Conservation (phyloP, 148 eudicot species). For the Camellia lanceoleosa region DNA sequence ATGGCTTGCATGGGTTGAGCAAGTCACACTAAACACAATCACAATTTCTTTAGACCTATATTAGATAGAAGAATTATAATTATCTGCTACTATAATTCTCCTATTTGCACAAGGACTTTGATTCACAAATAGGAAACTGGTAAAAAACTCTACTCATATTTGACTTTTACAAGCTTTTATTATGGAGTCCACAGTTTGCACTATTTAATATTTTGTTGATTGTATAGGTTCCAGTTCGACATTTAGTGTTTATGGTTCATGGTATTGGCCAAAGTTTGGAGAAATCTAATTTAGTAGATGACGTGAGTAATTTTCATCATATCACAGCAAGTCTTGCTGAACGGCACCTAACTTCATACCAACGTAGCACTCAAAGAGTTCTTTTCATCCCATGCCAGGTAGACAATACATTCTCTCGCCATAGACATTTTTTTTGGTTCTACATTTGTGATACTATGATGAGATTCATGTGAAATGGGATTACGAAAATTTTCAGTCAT, state of each 20-base stretch:
- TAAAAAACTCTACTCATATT: not conserved
- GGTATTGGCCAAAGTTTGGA: slow-evolving; percentile 99
- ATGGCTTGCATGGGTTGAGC: too few relatives aligned
- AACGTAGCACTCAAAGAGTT: slow-evolving; percentile 74
- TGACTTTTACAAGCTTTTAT: not conserved
- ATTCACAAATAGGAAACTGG: too few relatives aligned
- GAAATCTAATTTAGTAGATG: slow-evolving; percentile 92
- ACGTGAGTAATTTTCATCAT: slow-evolving; percentile 74
- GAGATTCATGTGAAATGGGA: not conserved
- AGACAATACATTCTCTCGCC: slow-evolving; percentile 6
- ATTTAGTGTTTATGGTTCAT: slow-evolving; percentile 98
- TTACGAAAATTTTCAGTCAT: not conserved
- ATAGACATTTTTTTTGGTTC: not conserved
- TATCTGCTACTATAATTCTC: too few relatives aligned
- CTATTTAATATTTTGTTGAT: not conserved
- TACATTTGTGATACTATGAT: not conserved
- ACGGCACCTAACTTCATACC: slow-evolving; percentile 78
- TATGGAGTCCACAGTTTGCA: not conserved
- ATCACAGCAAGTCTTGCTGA: slow-evolving; percentile 81
- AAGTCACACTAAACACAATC: too few relatives aligned
- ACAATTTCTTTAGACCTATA: too few relatives aligned
- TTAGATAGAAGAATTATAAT: too few relatives aligned
- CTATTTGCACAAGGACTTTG: too few relatives aligned
- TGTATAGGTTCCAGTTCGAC: slow-evolving; percentile 85
- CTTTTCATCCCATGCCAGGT: slow-evolving; percentile 99